These are phyloP conservation scores for Anthostomella pinea DNA, from an alignment of 2,329 filamentous ascomycete genomes.

Conservation along the genomic window DNA sequence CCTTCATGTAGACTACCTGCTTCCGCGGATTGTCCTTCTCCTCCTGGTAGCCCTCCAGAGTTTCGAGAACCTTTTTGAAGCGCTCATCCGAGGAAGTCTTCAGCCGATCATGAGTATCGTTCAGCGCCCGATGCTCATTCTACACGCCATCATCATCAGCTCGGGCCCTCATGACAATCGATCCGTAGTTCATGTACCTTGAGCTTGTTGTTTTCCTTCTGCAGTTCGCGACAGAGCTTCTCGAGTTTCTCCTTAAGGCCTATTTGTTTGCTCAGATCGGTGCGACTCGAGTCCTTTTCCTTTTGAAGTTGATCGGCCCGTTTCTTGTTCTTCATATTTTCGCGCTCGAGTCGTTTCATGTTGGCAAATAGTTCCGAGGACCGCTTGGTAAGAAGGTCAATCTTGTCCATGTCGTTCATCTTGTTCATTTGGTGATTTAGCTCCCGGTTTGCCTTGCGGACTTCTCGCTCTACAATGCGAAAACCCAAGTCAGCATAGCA, in stretches of 20 bases:
- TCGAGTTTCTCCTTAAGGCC: conserved; percentile 95
- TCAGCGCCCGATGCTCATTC: conserved; percentile 91
- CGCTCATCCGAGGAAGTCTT: conserved; percentile 82
- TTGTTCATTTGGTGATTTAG: conserved; percentile 84
- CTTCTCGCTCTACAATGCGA: conserved; percentile 28
- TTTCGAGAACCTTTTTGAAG: conserved; percentile 74
- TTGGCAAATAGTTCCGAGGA: conserved; percentile 89
- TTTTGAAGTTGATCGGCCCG: conserved; percentile 92
- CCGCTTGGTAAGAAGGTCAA: conserved; percentile 85
- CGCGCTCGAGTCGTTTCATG: conserved; percentile 92
- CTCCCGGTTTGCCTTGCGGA: conserved; percentile 79
- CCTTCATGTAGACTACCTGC: conserved; percentile 77
- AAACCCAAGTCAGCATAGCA: conserved; percentile 16
- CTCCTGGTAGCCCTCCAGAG: conserved; percentile 84
- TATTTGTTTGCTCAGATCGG: conserved; percentile 85
- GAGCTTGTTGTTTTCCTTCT: conserved; percentile 96
- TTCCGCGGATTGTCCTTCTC: conserved; percentile 80
- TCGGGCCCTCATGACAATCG: conserved; percentile 4
- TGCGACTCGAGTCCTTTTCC: conserved; percentile 86
- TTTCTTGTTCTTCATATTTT: conserved; percentile 95
- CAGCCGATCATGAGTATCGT: conserved; percentile 80
- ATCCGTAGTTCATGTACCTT: conserved; percentile 61
- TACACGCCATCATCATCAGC: conserved; percentile 35
- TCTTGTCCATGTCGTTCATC: conserved; percentile 87
- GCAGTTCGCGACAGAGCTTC: conserved; percentile 90